A percentile compares a stretch with the other conserved stretches of the same genome.
Evolutionary conservation across 2,329 filamentous ascomycete genomes (phyloP).

Genomic region (Sclerotinia minor): DNA sequence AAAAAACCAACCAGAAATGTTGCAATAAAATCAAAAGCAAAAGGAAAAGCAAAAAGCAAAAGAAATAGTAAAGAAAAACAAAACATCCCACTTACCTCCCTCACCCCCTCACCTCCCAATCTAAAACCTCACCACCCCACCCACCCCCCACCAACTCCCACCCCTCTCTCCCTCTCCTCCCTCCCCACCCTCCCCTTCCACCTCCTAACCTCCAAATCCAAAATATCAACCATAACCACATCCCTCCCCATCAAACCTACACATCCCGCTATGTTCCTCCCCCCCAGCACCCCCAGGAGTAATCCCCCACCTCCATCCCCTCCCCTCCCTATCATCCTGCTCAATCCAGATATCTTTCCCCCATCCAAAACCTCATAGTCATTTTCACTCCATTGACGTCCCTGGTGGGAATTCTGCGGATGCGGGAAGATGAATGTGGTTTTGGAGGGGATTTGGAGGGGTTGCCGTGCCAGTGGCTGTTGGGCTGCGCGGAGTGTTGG

Average conservation of each 20-base stretch:
- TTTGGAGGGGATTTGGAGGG: rapidly evolving
- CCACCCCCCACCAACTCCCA: neutral
- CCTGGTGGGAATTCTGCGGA: neutral
- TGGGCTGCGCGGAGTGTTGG: rapidly evolving
- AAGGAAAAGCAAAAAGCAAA: neutral
- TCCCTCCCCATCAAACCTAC: conserved; percentile 4
- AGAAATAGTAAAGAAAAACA: rapidly evolving
- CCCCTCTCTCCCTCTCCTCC: neutral
- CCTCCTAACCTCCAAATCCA: conserved; percentile 10
- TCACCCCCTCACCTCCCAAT: no score
- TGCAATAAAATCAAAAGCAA: neutral
- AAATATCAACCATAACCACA: conserved; percentile 19
- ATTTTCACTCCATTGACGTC: neutral
- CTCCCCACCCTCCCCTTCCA: neutral
- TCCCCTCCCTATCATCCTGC: conserved; percentile 12
- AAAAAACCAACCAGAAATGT: neutral
- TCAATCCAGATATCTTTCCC: neutral
- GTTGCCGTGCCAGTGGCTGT: neutral
- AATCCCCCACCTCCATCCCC: neutral
- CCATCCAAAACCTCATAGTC: neutral
- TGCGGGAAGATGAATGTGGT: conserved; percentile 8
- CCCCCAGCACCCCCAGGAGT: neutral
- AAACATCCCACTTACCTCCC: neutral
- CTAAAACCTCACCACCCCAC: neutral
- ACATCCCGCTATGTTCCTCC: neutral